Evolutionary conservation across 2,329 filamentous ascomycete genomes (phyloP).

Genomic region (Tolypocladium inflatum): DNA sequence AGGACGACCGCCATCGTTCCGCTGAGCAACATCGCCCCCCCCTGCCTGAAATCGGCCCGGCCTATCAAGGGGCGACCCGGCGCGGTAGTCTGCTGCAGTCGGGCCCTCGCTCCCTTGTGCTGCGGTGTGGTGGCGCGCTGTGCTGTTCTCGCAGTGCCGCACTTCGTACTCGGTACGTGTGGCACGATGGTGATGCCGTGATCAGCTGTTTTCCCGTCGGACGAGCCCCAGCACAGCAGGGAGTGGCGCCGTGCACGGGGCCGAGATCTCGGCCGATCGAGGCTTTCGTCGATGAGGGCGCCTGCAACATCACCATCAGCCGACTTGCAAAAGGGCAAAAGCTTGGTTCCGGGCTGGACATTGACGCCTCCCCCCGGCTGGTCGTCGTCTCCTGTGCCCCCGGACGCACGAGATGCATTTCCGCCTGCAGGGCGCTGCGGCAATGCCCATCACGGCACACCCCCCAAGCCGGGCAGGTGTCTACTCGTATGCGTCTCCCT

Average conservation of each 20-base stretch:
- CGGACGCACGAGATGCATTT: constrained; percentile 2
- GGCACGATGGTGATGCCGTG: not conserved
- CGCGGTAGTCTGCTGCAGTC: not conserved
- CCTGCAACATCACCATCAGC: not conserved
- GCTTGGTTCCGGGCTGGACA: not conserved
- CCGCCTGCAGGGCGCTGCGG: constrained; percentile 1
- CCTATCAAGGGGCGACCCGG: not conserved
- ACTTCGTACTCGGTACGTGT: too few species aligned
- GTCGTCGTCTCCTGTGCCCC: not conserved
- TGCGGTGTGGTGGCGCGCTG: not conserved
- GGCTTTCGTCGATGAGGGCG: not conserved
- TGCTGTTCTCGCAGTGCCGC: not conserved
- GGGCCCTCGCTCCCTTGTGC: not conserved
- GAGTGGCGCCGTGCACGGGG: not conserved
- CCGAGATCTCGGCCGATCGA: not conserved
- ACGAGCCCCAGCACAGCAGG: not conserved
- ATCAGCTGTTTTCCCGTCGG: not conserved
- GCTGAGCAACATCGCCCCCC: not conserved
- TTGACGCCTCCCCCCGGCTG: not conserved
- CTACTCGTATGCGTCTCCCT: not conserved
- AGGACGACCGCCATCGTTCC: not conserved
- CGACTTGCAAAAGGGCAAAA: not conserved
- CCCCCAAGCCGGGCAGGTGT: not conserved
- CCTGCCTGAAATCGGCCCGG: not conserved
- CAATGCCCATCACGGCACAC: not conserved